Base-by-base conservation (phyloP, 2,329 filamentous ascomycete species). In the Trichoderma endophyticum region DNA sequence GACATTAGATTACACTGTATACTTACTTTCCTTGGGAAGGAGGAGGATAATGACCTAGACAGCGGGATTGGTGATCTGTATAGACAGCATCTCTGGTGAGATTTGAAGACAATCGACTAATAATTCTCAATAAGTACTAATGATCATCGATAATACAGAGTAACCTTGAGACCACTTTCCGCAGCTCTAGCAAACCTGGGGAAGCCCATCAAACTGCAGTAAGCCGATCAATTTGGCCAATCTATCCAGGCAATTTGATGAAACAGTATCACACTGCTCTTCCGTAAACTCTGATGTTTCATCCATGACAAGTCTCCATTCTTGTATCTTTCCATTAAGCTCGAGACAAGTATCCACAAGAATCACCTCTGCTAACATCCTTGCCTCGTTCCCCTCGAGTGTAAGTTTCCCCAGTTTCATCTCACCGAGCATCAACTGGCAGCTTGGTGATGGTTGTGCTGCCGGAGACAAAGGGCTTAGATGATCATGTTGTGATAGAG, bases 211-310 rank as follows among this genome's bases (percentile, higher is more conserved):
- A 28, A 68, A 72, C 48, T 72, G 70, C 56, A 72, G 48, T 26
- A 72, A 12, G 1, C 70, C 70, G 7, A 72, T 72, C 12, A 72
- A 54, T 30, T 72, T 72, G 21, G 70, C 70, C 63, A 72, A n/a
- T 24, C 63, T 59, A 43, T 72, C 70, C 36, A 68, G 51, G 21
- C 63, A 68, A 15, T 59, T 32, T 11, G 18, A 68, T 9, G 43
- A 34, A 2, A 26, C 26, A 64, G 30, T 26, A 36, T 72, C 70
- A 59, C 21, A 51, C 48, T 72, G 70, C 36, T 72, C 63, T 14
- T 63, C 70, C 18, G 24, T n/a, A 15, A 18, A n/a, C 34, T 72
- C 63, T 6, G 43, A 8, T 7, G 39, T 18, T 43, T 72, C 70
- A 28, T 72, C 70, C 36, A 68, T 61, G 14, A 56, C 63, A 2